Conservation (phyloP, 139 green algal genomes). For the Micractinium conductrix region DNA sequence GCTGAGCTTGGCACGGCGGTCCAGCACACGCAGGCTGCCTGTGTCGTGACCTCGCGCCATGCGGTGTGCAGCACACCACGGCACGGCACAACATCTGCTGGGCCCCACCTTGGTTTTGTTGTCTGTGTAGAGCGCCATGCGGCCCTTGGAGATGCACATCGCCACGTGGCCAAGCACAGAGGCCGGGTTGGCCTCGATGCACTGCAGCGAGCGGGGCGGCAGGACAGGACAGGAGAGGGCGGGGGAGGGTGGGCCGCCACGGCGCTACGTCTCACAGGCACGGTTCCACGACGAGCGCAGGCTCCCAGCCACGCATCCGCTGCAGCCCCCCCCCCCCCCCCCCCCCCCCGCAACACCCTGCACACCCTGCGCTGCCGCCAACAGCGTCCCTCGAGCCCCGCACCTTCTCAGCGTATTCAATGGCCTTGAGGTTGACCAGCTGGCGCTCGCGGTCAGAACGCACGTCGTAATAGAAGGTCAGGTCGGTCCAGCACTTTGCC, state of each 20-base stretch:
- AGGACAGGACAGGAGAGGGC: not conserved
- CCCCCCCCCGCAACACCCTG: no score
- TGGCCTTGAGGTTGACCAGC: constrained; percentile 59
- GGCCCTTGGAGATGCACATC: constrained; percentile 67
- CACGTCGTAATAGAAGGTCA: constrained; percentile 64
- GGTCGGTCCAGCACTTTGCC: constrained; percentile 70
- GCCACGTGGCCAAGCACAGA: constrained; percentile 40
- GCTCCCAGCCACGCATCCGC: no score
- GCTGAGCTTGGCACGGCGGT: no score
- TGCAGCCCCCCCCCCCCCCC: no score
- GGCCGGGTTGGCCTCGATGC: constrained; percentile 10
- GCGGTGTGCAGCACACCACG: no score
- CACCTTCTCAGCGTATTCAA: constrained; percentile 63
- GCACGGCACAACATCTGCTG: not conserved
- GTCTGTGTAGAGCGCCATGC: constrained; percentile 76
- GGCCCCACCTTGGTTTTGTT: constrained; percentile 71
- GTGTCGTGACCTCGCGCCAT: no score
- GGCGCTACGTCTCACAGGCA: no score
- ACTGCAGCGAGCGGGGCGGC: not conserved
- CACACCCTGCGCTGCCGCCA: no score
- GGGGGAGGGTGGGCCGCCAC: no score
- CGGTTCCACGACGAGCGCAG: no score
- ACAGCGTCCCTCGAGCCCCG: not conserved
- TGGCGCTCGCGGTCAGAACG: constrained; percentile 32
- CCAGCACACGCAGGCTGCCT: no score